These are phyloP conservation scores for Eruca vesicaria DNA, from an alignment of 441 rosid genomes.

Conservation along the genomic window DNA sequence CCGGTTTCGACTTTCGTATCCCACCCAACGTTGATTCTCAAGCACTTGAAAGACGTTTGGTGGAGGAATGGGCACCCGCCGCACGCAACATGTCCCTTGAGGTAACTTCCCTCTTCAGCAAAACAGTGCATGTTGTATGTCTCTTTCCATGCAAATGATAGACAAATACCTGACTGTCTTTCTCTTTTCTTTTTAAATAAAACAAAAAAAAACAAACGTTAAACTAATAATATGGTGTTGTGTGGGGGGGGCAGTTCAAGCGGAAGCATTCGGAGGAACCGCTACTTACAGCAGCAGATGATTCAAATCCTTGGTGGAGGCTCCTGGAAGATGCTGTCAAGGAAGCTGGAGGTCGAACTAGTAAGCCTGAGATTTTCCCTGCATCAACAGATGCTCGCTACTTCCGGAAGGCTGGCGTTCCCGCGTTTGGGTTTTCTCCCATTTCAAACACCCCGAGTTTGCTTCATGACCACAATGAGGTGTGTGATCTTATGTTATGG, in stretches of 20 bases:
- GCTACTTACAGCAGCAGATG: slow-evolving; percentile 54
- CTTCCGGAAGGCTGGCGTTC: slow-evolving; percentile 63
- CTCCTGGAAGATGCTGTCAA: slow-evolving; percentile 73
- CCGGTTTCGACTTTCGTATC: slow-evolving; percentile 88
- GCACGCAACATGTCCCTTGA: slow-evolving; percentile 87
- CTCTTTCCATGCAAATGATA: too few species aligned
- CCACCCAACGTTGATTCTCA: slow-evolving; percentile 75
- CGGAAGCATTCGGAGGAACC: slow-evolving; percentile 64
- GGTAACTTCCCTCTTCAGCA: slow-evolving; percentile 41
- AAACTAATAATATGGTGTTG: slow-evolving; percentile 11
- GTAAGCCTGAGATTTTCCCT: slow-evolving; percentile 84
- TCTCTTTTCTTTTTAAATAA: too few species aligned
- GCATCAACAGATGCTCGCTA: slow-evolving; percentile 87
- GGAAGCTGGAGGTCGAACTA: slow-evolving; percentile 66
- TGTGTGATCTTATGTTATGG: slow-evolving; percentile 18
- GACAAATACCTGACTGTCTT: too few species aligned
- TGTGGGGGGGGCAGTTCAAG: slow-evolving; percentile 79
- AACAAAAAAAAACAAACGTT: too few species aligned
- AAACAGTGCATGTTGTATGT: background rate
- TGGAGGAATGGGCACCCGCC: slow-evolving; percentile 97
- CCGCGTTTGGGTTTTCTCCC: slow-evolving; percentile 92
- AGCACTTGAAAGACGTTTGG: slow-evolving; percentile 74
- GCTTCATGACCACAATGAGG: slow-evolving; percentile 97
- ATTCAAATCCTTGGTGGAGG: slow-evolving; percentile 86
- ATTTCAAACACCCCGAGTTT: slow-evolving; percentile 88